Base-by-base conservation (phyloP, 305 asterid species). In the Fraxinus greggii region DNA sequence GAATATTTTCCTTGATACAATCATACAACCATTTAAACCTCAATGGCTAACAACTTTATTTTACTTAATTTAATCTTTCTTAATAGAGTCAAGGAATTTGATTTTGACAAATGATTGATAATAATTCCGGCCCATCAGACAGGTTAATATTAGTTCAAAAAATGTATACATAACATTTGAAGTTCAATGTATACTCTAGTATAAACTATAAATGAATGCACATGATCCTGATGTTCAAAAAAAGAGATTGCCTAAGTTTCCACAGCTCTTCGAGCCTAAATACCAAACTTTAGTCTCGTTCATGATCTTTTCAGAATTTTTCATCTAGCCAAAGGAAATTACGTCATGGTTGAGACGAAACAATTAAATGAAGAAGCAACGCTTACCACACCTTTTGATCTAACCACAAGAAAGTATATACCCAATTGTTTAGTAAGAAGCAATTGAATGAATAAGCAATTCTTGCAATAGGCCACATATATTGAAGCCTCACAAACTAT, bases 271-370 rank as follows among this genome's bases (percentile, higher is more conserved):
- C 21, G 7, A 24, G 73, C 69, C 10, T 67, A 56, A 65, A 26
- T 75, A 75, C 12, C 79, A 38, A 74, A 38, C 13, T 59, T 45
- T 48, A 76, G 23, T 19, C 42, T 15, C 2, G 31, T 40, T 29
- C 72, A 63, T 26, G 65, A 12, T 72, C 26, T 56, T 54, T 54
- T 72, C 70, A 38, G 19, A 65, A 9, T 70, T 74, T 38, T 51
- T 8, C 21, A 29, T 75, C 40, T 56, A 72, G 42, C 73, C 76
- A 56, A 72, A 24, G 74, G 76, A 83, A 72, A 74, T 26, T 69
- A 54, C 35, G 13, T 21, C 40, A 75, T 48, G 42, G n/a, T 7
- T 15, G 61, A 56, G 72, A 79, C 3, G n/a, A 24, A 70, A 35
- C 31, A 36, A 67, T n/a, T 67, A 13, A 23, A 76, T 45, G 31